Base-by-base conservation (phyloP, 345 rosid species). In the Dovyalis caffra region DNA sequence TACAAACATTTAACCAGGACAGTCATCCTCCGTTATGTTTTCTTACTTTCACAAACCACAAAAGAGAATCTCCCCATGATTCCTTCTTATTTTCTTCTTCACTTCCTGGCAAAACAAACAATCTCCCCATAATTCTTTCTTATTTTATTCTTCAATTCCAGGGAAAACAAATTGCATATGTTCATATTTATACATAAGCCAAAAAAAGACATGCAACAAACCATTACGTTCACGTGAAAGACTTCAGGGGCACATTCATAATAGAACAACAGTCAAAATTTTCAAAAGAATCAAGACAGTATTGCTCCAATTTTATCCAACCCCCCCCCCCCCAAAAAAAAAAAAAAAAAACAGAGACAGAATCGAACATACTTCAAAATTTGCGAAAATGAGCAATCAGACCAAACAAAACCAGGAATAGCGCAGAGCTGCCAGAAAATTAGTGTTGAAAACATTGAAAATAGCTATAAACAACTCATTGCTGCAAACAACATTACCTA, bases 81-180 rank as follows among this genome's bases (percentile, higher is more conserved):
- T 38, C 29, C n/a, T 14, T 32, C 31, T 43, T n/a, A 26, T n/a
- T n/a, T n/a, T n/a, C n/a, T n/a, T n/a, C n/a, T 40, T 45, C 14
- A 73, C 45, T 47, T 63, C 21, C 76, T 62, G 12, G 12, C 32
- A 29, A 28, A 4, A 33, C n/a, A n/a, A n/a, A n/a, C n/a, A 45
- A 43, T 64, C 8, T 72, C 21, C 68, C 28, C 38, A 21, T 26
- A 23, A 61, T 60, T 38, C 29, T 12, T 14, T 32, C 31, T 43
- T n/a, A 26, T n/a, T n/a, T n/a, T n/a, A n/a, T n/a, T n/a, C n/a
- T 40, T 45, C 14, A 73, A 33, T 47, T 63, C 21, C 76, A 72
- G 12, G 12, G n/a, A 29, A 28, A 4, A 33, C 18, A 72, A 14
- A 16, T 18, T 20, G 6, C 40, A 72, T 18, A 11, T 63, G 47